Base-by-base conservation (phyloP, 768 basidiomycete genomes). In the Gloeophyllum trabeum region DNA sequence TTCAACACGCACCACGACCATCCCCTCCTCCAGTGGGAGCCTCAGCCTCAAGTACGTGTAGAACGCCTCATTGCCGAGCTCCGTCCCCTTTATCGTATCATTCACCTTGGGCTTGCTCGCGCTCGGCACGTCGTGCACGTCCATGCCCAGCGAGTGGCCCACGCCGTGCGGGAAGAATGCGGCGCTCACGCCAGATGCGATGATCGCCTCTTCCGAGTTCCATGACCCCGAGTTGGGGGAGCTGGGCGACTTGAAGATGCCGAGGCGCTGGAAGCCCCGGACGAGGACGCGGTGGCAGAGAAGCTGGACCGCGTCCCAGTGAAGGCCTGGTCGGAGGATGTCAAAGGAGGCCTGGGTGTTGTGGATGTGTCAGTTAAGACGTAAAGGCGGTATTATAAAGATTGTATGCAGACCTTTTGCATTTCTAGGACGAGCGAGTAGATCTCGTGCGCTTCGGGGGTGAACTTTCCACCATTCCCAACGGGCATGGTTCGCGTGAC, bases 91-190 rank as follows among this genome's bases (percentile, higher is more conserved):
- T 18, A 51, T 45, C 25, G 58, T 14, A 42, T 47, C 54, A 44
- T 59, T 59, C 26, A 64, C 61, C 6, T 45, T 57, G n/a, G 83
- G 88, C 56, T 79, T 87, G 58, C 75, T 84, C n/a, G 82, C 81
- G 36, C 70, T 75, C 0, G 89, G 85, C 1, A 85, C 87, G 52
- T 96, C 93, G 55, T 96, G 94, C 2, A 97, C 92, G 56, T 98
- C 94, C 60, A 96, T 66, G 7, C 94, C 94, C 32, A 97, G 66
- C 4, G 85, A 85, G 56, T 97, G 93, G 1, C 91, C 90, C 28
- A 85, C 65, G 2, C 93, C 94, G 54, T 97, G 93, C 6, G 93
- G 93, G 73, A 88, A 97, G 69, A 97, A 97, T 0, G 89, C 87
- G 1, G 79, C 63, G 47, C 80, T 80, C 34, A 87, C 61, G 0